Evolutionary conservation across 192 early-diverging fungal genomes (phyloP), one percentile per base, ranked within the genome.

Genomic region (Coemansia sp.): DNA sequence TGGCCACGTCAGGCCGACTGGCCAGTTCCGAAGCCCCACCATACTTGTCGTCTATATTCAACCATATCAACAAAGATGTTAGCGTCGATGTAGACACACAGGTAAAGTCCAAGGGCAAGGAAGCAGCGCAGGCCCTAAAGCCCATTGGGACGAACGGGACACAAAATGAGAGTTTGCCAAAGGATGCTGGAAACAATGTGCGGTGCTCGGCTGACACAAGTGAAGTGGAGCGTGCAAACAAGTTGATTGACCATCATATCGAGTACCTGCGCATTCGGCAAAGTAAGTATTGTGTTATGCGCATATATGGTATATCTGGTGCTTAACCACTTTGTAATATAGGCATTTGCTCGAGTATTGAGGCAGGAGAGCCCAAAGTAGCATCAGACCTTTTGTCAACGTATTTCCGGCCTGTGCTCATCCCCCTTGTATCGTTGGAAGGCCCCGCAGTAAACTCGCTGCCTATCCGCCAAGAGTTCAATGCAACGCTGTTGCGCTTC

Each of bases 181-280:
- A 63, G 47, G 67, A 69, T 55, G 62, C 67, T 48, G 67, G 43
- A 6, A 49, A 45, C n/a, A 37, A 27, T 15, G 60, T 21, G 24
- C 21, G 9, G 22, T 23, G 51, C 51, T 50, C 49, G 24, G 49
- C 32, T 35, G 52, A 41, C 41, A 35, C n/a, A 35, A 17, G 50
- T 29, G 61, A 69, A 19, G 45, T 55, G 12, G 69, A 65, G 58
- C 66, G 69, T 59, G 76, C 67, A 25, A 62, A 52, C 49, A 59
- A 72, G 55, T 48, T 75, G 53, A 70, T 80, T 61, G 77, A 70
- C 55, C 68, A 75, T 41, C 77, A 80, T 24, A 68, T 80, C 21
- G 72, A 80, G 62, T 72, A 74, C 32, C 41, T 80, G 66, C 77
- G 62, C 50, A 75, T 80, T 22, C 64, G 77, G 8, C 72, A 71